Evolutionary conservation across 305 asterid species (phyloP).

Genomic region (Euphrasia arctica): DNA sequence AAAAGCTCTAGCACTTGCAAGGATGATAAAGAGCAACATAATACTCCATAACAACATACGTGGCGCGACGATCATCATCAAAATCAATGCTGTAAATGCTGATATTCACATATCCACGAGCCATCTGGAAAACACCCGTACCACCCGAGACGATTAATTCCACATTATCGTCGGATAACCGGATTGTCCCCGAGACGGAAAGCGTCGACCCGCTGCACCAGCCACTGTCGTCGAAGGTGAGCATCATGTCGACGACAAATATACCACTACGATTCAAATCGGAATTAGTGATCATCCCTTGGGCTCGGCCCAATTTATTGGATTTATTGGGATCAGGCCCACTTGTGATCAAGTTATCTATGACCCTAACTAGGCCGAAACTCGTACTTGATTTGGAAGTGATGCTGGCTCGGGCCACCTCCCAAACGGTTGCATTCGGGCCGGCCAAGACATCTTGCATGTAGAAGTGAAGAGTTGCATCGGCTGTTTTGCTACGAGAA

Average conservation of each 20-base stretch:
- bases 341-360: conserved; percentile 30
- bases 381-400: conserved; percentile 23
- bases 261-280: conserved; percentile 24
- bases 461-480: background rate
- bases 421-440: conserved; percentile 5
- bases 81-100: no score
- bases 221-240: conserved; percentile 27
- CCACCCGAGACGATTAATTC: conserved; percentile 43
- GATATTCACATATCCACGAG: conserved; percentile 31
- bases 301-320: conserved; percentile 37
- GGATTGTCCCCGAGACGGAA: conserved; percentile 36
- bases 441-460: background rate
- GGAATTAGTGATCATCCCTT: conserved; percentile 33
- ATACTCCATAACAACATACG: no score
- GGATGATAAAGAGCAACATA: no score
- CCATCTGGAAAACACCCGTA: conserved; percentile 38
- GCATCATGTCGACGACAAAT: conserved; percentile 31
- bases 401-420: conserved; percentile 12
- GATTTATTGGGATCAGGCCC: conserved; percentile 21
- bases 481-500: background rate
- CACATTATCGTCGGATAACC: conserved; percentile 14
- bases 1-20: no score
- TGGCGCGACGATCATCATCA: no score
- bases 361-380: conserved; percentile 38
- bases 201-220: conserved; percentile 31